These are phyloP conservation scores for Caryopteris hybrid DNA, from an alignment of 305 asterid species.

Conservation along the genomic window DNA sequence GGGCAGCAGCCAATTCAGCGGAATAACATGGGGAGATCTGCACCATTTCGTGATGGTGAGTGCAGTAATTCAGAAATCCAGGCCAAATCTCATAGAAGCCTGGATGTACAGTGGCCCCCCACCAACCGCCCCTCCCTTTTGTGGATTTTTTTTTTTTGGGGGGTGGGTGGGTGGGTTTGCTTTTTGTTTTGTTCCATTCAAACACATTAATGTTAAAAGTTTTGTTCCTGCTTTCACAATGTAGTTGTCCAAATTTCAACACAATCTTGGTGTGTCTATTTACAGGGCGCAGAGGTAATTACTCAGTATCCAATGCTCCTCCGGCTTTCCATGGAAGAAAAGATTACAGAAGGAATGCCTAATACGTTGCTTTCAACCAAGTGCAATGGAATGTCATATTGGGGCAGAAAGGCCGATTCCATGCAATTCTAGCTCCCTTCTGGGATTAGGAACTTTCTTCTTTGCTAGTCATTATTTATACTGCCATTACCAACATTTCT, in stretches of 20 bases:
- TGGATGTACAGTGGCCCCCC: constrained; percentile 16
- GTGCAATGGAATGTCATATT: constrained; percentile 20
- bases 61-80: constrained; percentile 44
- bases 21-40: constrained; percentile 61
- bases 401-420: constrained; percentile 14
- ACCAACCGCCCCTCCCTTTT: too few relatives aligned
- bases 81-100: constrained; percentile 36
- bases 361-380: constrained; percentile 13
- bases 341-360: constrained; percentile 65
- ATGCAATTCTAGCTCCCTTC: constrained; percentile 2
- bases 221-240: background rate
- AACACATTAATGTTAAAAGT: too few relatives aligned
- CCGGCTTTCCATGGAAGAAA: constrained; percentile 60
- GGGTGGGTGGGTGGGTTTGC: too few relatives aligned
- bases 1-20: constrained; percentile 62
- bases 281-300: constrained; percentile 73
- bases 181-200: too few relatives aligned
- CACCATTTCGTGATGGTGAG: constrained; percentile 52
- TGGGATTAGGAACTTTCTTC: constrained; percentile 9
- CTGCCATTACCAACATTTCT: constrained; percentile 15
- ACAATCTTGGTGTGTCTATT: constrained; percentile 4
- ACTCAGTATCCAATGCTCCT: constrained; percentile 52
- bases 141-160: too few relatives aligned
- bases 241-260: background rate
- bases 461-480: constrained; percentile 11